A percentile compares a stretch with the other conserved stretches of the same genome.
These are phyloP conservation scores for Tolypocladium cylindrosporum DNA, from an alignment of 2,329 filamentous ascomycete species.

Conservation along the genomic window DNA sequence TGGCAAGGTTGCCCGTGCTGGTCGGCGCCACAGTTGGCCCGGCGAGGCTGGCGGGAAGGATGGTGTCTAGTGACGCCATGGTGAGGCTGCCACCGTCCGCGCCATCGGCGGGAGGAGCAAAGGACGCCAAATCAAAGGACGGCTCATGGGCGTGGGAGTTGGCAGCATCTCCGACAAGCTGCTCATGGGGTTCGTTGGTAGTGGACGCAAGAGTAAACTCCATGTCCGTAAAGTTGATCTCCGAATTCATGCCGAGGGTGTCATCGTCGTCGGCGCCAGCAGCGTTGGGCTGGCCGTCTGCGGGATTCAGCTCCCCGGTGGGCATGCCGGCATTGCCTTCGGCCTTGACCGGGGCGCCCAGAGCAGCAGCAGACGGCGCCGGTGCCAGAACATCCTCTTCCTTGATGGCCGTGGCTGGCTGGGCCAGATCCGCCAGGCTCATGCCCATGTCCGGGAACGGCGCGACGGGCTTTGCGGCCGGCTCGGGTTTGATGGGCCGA, in stretches of 20 bases:
- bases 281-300: slow-evolving; percentile 12
- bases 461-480: slow-evolving; percentile 33
- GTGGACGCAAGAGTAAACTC: slow-evolving; percentile 42
- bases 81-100: slow-evolving; percentile 11
- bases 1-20: slow-evolving; percentile 1
- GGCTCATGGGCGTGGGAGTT: slow-evolving; percentile 19
- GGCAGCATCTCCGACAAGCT: slow-evolving; percentile 5
- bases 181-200: slow-evolving; percentile 17
- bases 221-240: slow-evolving; percentile 46
- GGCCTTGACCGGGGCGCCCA: slow-evolving; percentile 8
- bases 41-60: slow-evolving; percentile 15
- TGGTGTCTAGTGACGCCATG: slow-evolving; percentile 18
- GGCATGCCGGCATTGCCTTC: slow-evolving; percentile 17
- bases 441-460: slow-evolving; percentile 49
- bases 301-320: slow-evolving; percentile 13
- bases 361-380: not conserved
- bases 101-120: slow-evolving; percentile 23
- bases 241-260: slow-evolving; percentile 16
- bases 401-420: slow-evolving; percentile 10
- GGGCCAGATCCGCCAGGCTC: slow-evolving; percentile 22
- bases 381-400: slow-evolving; percentile 8
- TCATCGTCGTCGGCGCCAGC: slow-evolving; percentile 8
- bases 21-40: slow-evolving; percentile 6
- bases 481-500: slow-evolving; percentile 24
- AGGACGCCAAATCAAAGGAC: slow-evolving; percentile 35